phyloP scores from a whole-genome alignment of 1,284 basidiomycete genomes.

The Sporisorium reilianum region DNA sequence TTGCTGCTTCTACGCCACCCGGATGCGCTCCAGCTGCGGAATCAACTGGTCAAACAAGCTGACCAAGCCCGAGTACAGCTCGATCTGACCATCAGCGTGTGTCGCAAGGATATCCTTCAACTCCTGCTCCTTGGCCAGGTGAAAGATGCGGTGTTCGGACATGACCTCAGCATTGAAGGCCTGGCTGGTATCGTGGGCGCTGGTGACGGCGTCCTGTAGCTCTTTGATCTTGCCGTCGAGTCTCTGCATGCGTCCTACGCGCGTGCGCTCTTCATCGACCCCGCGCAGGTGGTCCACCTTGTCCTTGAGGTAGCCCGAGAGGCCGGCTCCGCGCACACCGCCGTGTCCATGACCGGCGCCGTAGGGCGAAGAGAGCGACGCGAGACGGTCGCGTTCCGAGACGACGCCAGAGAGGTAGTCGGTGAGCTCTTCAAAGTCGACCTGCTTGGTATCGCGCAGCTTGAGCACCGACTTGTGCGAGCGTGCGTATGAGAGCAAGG shows the following conservation, averaged over 20 bases:
- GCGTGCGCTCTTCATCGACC: constrained; percentile 89
- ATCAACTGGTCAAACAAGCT: constrained; percentile 41
- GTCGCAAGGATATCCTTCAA: constrained; percentile 93
- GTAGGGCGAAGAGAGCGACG: constrained; percentile 56
- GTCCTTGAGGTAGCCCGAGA: constrained; percentile 87
- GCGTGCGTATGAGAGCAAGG: constrained; percentile 86
- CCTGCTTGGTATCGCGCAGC: constrained; percentile 95
- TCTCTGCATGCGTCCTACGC: constrained; percentile 92
- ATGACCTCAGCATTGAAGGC: constrained; percentile 94
- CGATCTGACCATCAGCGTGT: constrained; percentile 92
- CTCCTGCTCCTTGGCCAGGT: constrained; percentile 88
- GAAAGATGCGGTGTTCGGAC: constrained; percentile 88
- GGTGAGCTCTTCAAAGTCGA: constrained; percentile 97
- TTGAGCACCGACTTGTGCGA: constrained; percentile 91
- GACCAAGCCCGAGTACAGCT: constrained; percentile 74
- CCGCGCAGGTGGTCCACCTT: constrained; percentile 90
- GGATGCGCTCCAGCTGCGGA: constrained; percentile 29
- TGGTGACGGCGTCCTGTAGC: constrained; percentile 95
- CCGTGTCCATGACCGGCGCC: constrained; percentile 62
- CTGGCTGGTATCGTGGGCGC: constrained; percentile 92
- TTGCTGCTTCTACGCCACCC: constrained; percentile 13
- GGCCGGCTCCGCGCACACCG: constrained; percentile 77
- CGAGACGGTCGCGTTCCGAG: constrained; percentile 87
- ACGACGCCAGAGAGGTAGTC: constrained; percentile 93
- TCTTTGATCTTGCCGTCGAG: constrained; percentile 94